Evolutionary conservation across 116 monocot species (phyloP).

Genomic region (Cymodocea nodosa): DNA sequence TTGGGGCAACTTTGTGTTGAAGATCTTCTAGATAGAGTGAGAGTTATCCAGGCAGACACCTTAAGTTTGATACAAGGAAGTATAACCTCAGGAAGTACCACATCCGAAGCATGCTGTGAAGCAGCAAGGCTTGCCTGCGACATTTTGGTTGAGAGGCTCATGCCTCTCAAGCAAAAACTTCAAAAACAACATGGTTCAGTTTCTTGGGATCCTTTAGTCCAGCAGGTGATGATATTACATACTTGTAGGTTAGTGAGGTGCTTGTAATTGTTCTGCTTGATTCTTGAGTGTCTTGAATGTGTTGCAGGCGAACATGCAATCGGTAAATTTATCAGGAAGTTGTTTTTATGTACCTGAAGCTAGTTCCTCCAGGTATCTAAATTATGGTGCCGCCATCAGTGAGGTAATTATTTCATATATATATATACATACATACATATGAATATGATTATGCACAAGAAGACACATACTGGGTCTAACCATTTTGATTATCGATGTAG

Average conservation of each 20-base stretch:
- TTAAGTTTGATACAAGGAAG: conserved; percentile 85
- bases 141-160: conserved; percentile 48
- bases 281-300: neutral
- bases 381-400: conserved; percentile 71
- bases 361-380: conserved; percentile 36
- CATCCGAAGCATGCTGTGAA: conserved; percentile 79
- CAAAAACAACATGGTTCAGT: conserved; percentile 20
- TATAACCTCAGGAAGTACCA: conserved; percentile 66
- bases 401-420: conserved; percentile 38
- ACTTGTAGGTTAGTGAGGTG: neutral
- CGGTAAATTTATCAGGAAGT: conserved; percentile 62
- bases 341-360: conserved; percentile 34
- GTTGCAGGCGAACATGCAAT: conserved; percentile 39
- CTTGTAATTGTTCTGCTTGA: too few relatives aligned
- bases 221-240: conserved; percentile 29
- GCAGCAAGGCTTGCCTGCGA: conserved; percentile 62
- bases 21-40: conserved; percentile 40
- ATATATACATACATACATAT: too few relatives aligned
- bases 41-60: conserved; percentile 74
- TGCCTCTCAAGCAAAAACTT: conserved; percentile 37
- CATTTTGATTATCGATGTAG: too few relatives aligned
- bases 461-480: too few relatives aligned
- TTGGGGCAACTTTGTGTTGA: conserved; percentile 48
- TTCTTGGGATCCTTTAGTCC: conserved; percentile 58
- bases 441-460: too few relatives aligned